Evolutionary conservation across 495 filamentous ascomycete species (phyloP), one percentile per base, ranked within the genome.

Genomic region (Recurvomyces mirabilis): DNA sequence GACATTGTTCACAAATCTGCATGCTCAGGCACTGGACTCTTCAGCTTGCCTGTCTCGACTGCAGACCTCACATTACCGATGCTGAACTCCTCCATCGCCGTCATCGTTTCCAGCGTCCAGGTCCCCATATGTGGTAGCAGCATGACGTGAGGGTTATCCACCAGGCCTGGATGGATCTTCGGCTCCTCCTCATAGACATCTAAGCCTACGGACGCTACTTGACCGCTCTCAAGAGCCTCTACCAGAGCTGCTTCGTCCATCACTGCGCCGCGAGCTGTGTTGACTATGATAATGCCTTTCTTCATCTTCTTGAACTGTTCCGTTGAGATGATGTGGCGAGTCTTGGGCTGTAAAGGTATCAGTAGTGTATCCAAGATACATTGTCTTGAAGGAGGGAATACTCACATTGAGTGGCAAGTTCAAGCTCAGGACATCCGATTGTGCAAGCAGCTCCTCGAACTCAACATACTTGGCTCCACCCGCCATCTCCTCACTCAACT

Each of bases 181-280:
- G 80, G 80, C 58, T 84, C 80, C 20, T 79, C 65, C 51, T 83
- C 80, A 49, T 74, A 84, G 9, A 84, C 80, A 54, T 84, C 80
- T 14, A 84, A 60, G 11, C 80, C 80, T 21, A 66, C 74, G 3
- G 70, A 69, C 23, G 62, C 65, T 14, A 84, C 74, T 44, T 79
- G 75, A 12, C 78, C 78, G 25, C 54, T 65, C 22, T 78, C 72
- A 14, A 84, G 57, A 2, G 79, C 77, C 23, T 72, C 60, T 9
- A 82, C 79, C 17, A 84, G 65, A 1, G 79, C 79, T n/a, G 60
- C 72, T 52, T 84, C 81, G 55, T 85, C 80, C 38, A 84, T 80
- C 26, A 84, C 71, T 17, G 74, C 77, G 12, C 79, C 78, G 17
- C 78, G 73, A 13, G 79, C 78, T 1, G 81, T 84, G 60, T 83